Base-by-base conservation (phyloP, 192 early-diverging fungal species). In the Bifiguratus adelaidae region DNA sequence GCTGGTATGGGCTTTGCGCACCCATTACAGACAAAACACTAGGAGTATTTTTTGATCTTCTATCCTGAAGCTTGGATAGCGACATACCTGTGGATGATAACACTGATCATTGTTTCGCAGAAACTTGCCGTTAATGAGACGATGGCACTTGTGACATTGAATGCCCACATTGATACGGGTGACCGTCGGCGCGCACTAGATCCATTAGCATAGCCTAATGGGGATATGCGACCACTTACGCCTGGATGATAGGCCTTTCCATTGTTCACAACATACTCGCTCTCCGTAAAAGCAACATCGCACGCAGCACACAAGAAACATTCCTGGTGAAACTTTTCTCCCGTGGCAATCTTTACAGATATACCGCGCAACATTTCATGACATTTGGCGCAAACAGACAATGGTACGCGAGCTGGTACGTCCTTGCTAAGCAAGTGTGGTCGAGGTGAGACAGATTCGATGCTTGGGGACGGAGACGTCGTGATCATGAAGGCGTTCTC, bases 221-320 rank as follows among this genome's bases (percentile, higher is more conserved):
- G 30, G 30, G n/a, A 22, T 13, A 41, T 41, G 16, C 23, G 3
- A 21, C 9, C 21, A 52, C 52, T 46, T 55, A 68, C 66, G 23
- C 44, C 24, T 18, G 68, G 55, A 53, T 70, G 68, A 30, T 70
- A 70, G 7, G 57, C 56, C 8, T 53, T 52, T 1, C 56, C 65
- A 38, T 43, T 29, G 16, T 64, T 61, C n/a, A 63, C 44, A 20
- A 65, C 56, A 28, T 61, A 67, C 42, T 67, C 58, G 0, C 61
- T 55, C 22, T 67, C 60, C n/a, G 64, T 67, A 47, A 72, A 72
- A 16, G 58, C 53, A 9, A 52, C 55, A 12, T 63, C 48, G 42
- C 70, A 72, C 18, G 53, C 61, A 29, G 59, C 37, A 34, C 70
- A 72, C 1, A 60, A 50, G 22, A 72, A 58, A 41, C 70, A 72